These are phyloP conservation scores for Salix exigua DNA, from an alignment of 345 rosid genomes.

Conservation along the genomic window DNA sequence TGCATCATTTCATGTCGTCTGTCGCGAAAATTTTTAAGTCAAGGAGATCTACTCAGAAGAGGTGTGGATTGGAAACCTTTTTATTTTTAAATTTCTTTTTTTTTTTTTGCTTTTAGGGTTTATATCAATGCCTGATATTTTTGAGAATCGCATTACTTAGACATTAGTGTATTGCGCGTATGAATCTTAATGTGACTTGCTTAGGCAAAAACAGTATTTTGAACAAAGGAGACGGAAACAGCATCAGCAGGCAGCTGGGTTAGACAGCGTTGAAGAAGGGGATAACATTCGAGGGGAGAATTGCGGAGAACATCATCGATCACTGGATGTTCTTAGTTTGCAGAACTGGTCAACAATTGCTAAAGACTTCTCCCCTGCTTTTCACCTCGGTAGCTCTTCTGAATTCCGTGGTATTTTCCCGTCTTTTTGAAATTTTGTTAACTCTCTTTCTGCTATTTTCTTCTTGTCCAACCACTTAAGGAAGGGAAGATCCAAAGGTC, in stretches of 20 bases:
- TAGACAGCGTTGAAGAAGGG: conserved; percentile 36
- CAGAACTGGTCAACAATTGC: conserved; percentile 43
- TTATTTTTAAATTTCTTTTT: no score
- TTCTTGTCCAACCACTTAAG: conserved; percentile 17
- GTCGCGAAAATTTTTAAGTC: conserved; percentile 30
- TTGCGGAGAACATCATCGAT: conserved; percentile 47
- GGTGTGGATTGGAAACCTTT: conserved; percentile 26
- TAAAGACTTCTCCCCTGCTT: conserved; percentile 31
- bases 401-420: not conserved
- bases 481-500: conserved; percentile 15
- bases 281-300: conserved; percentile 13
- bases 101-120: not conserved
- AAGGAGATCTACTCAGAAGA: conserved; percentile 53
- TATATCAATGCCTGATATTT: not conserved
- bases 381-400: conserved; percentile 26
- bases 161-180: not conserved
- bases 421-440: conserved; percentile 6
- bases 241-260: conserved; percentile 36
- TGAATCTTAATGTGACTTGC: not conserved
- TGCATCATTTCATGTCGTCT: not conserved
- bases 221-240: conserved; percentile 72
- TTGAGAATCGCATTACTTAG: not conserved
- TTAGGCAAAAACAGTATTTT: conserved; percentile 83
- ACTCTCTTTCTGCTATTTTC: conserved; percentile 9
- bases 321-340: conserved; percentile 71